A percentile compares a stretch with the other conserved stretches of the same genome.
These are phyloP conservation scores for Botrytis tulipae DNA, from an alignment of 2,329 filamentous ascomycete genomes.

Conservation along the genomic window DNA sequence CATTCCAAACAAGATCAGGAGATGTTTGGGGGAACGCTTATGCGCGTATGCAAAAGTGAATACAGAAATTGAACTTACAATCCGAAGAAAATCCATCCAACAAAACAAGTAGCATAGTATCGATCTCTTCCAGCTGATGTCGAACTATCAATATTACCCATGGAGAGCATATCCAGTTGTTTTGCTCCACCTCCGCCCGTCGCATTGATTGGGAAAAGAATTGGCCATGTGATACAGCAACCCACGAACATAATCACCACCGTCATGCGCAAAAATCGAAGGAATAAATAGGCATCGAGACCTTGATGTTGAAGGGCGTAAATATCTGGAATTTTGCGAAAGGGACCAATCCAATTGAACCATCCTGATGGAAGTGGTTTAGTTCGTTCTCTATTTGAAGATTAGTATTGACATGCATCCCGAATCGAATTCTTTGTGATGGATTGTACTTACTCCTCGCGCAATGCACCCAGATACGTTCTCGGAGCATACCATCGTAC, in stretches of 20 bases:
- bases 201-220: conserved; percentile 81
- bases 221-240: conserved; percentile 79
- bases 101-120: conserved; percentile 76
- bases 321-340: conserved; percentile 69
- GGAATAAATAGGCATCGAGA: conserved; percentile 85
- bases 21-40: not conserved
- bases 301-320: conserved; percentile 88
- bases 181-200: conserved; percentile 66
- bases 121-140: conserved; percentile 54
- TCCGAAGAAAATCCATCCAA: conserved; percentile 75
- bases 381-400: conserved; percentile 50
- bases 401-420: conserved; percentile 23
- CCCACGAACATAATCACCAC: conserved; percentile 80
- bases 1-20: not conserved
- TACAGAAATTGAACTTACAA: conserved; percentile 47
- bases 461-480: conserved; percentile 53
- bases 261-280: conserved; percentile 81
- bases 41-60: not conserved
- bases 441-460: conserved; percentile 40
- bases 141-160: conserved; percentile 67
- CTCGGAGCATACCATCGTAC: conserved; percentile 53
- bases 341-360: conserved; percentile 65
- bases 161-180: conserved; percentile 75
- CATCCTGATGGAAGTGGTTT: conserved; percentile 59
- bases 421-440: not conserved